A percentile compares a stretch with the other conserved stretches of the same genome.
Evolutionary conservation across 1,139 yeast species (phyloP).

Genomic region (Nakaseomyces nivariensis): DNA sequence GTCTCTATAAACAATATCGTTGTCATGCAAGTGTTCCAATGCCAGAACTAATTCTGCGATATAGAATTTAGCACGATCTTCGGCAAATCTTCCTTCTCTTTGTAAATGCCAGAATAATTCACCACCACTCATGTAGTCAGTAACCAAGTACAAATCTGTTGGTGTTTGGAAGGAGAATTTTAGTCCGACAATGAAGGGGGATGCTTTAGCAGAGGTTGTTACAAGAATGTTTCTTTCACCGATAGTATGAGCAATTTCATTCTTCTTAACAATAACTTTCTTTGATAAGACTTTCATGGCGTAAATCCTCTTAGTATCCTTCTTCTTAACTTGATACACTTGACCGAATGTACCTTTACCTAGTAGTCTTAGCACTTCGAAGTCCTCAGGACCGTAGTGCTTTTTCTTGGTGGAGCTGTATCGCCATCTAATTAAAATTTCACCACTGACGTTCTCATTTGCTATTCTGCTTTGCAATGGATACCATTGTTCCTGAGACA

Average conservation of each 20-base stretch:
- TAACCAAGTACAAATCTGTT: slow-evolving; percentile 78
- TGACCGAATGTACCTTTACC: slow-evolving; percentile 98
- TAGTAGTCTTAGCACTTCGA: slow-evolving; percentile 75
- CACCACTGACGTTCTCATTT: slow-evolving; percentile 71
- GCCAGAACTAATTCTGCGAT: slow-evolving; percentile 92
- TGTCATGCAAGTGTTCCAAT: slow-evolving; percentile 82
- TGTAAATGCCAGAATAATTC: slow-evolving; percentile 96
- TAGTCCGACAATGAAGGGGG: slow-evolving; percentile 86
- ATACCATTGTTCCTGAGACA: slow-evolving; percentile 53
- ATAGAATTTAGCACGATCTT: slow-evolving; percentile 89
- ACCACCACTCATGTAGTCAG: slow-evolving; percentile 98
- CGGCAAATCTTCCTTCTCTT: slow-evolving; percentile 87
- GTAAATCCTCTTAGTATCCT: slow-evolving; percentile 78
- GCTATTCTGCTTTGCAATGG: slow-evolving; percentile 60
- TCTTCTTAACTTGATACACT: slow-evolving; percentile 88
- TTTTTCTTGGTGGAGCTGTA: slow-evolving; percentile 61
- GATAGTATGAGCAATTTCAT: slow-evolving; percentile 94
- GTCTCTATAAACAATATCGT: slow-evolving; percentile 89
- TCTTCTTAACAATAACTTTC: slow-evolving; percentile 89
- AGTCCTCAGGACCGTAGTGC: slow-evolving; percentile 87
- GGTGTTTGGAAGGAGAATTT: slow-evolving; percentile 95
- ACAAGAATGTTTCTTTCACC: slow-evolving; percentile 93
- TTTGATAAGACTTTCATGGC: slow-evolving; percentile 96
- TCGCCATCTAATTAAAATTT: slow-evolving; percentile 63
- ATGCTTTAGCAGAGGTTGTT: slow-evolving; percentile 75